Evolutionary conservation across 2,329 filamentous ascomycete genomes (phyloP).

Genomic region (Macrophomina tecta): DNA sequence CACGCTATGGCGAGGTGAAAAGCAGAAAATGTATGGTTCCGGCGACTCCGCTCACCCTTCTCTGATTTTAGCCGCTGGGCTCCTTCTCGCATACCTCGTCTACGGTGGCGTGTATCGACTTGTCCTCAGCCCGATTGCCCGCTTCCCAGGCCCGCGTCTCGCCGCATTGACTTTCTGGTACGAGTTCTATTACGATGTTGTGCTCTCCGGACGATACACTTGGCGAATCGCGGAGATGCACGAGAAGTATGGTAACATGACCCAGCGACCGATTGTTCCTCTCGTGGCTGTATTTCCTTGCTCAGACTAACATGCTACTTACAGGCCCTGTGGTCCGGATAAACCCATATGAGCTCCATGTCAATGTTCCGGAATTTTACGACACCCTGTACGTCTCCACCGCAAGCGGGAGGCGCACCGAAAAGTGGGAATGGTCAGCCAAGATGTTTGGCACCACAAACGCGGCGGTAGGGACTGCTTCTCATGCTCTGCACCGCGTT

Average conservation of each 20-base stretch:
- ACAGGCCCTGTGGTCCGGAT: conserved; percentile 37
- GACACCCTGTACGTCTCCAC: conserved; percentile 42
- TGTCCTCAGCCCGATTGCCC: conserved; percentile 15
- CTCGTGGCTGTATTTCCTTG: neutral
- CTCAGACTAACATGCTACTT: neutral
- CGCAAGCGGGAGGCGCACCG: conserved; percentile 32
- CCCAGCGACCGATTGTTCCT: neutral
- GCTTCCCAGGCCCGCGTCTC: conserved; percentile 31
- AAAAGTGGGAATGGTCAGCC: conserved; percentile 35
- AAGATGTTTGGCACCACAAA: conserved; percentile 38
- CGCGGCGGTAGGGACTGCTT: conserved; percentile 34
- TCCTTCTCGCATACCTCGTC: conserved; percentile 3
- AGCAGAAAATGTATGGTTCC: neutral
- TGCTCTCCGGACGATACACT: conserved; percentile 26
- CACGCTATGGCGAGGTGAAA: neutral
- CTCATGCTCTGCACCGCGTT: conserved; percentile 41
- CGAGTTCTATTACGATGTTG: conserved; percentile 33
- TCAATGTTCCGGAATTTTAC: conserved; percentile 35
- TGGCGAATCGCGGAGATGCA: conserved; percentile 31
- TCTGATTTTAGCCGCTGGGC: neutral
- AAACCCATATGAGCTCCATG: conserved; percentile 34
- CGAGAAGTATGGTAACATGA: conserved; percentile 30
- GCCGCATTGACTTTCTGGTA: conserved; percentile 33
- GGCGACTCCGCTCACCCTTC: conserved; percentile 1
- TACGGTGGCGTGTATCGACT: conserved; percentile 29